Percentiles rank a stretch among this genome's conserved stretches.
These are phyloP conservation scores for Cinnamomum chago DNA, from an alignment of 164 flowering plant species.

Conservation along the genomic window DNA sequence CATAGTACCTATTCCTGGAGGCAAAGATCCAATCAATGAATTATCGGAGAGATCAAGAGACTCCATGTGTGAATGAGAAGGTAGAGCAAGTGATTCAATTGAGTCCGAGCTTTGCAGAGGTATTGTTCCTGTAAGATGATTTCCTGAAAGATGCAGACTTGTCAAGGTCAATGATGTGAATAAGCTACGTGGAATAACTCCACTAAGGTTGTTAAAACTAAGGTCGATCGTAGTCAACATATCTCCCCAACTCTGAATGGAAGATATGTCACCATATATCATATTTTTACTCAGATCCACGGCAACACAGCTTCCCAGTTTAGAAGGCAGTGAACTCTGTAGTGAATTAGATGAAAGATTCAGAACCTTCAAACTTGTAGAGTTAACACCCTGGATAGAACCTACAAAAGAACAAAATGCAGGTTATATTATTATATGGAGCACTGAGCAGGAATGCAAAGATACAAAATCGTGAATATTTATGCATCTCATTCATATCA, in stretches of 20 bases:
- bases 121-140: constrained; percentile 59
- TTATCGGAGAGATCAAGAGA: constrained; percentile 81
- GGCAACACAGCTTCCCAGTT: constrained; percentile 36
- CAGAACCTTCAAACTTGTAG: constrained; percentile 53
- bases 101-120: constrained; percentile 56
- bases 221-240: constrained; percentile 51
- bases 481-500: neutral
- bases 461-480: neutral
- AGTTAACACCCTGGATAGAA: constrained; percentile 47
- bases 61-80: constrained; percentile 54
- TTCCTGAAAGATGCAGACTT: constrained; percentile 70
- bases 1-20: constrained; percentile 64
- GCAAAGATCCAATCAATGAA: constrained; percentile 51
- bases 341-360: constrained; percentile 78
- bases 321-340: constrained; percentile 62
- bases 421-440: neutral
- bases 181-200: constrained; percentile 64
- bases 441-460: neutral
- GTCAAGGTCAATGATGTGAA: constrained; percentile 50
- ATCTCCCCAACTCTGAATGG: constrained; percentile 55
- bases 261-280: constrained; percentile 60
- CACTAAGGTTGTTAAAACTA: constrained; percentile 59
- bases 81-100: constrained; percentile 44
- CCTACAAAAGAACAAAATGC: constrained; percentile 41
- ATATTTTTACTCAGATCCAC: constrained; percentile 77